Evolutionary conservation across 441 rosid species (phyloP).

Genomic region (Croton laevigatus): DNA sequence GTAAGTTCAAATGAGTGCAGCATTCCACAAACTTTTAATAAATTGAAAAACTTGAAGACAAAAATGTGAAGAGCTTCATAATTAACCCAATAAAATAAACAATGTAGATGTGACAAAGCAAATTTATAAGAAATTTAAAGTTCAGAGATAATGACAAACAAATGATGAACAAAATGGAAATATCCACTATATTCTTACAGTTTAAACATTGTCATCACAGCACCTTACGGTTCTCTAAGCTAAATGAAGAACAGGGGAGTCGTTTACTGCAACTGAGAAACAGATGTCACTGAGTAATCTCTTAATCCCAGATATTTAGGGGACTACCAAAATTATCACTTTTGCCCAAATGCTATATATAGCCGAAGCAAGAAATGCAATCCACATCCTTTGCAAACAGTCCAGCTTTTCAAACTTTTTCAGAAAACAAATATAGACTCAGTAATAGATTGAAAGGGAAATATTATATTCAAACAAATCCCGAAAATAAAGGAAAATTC

Average conservation of each 20-base stretch:
- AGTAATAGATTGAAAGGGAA: constrained; percentile 1
- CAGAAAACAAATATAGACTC: background rate
- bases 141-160: background rate
- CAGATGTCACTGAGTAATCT: constrained; percentile 14
- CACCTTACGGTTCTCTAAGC: background rate
- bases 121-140: background rate
- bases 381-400: constrained; percentile 3
- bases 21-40: background rate
- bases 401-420: background rate
- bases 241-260: constrained; percentile 9
- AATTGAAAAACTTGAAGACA: background rate
- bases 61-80: background rate
- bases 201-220: background rate
- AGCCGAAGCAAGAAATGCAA: background rate
- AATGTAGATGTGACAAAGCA: background rate
- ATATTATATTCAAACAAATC: background rate
- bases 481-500: background rate
- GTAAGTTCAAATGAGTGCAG: background rate
- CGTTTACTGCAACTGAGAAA: constrained; percentile 5
- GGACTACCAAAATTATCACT: constrained; percentile 13
- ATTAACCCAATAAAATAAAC: background rate
- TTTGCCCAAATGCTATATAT: background rate
- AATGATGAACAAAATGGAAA: background rate
- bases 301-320: constrained; percentile 7
- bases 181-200: background rate